Evolutionary conservation across 495 filamentous ascomycete genomes (phyloP), one percentile per base, ranked within the genome.

Genomic region (Geoglossum glabrum): DNA sequence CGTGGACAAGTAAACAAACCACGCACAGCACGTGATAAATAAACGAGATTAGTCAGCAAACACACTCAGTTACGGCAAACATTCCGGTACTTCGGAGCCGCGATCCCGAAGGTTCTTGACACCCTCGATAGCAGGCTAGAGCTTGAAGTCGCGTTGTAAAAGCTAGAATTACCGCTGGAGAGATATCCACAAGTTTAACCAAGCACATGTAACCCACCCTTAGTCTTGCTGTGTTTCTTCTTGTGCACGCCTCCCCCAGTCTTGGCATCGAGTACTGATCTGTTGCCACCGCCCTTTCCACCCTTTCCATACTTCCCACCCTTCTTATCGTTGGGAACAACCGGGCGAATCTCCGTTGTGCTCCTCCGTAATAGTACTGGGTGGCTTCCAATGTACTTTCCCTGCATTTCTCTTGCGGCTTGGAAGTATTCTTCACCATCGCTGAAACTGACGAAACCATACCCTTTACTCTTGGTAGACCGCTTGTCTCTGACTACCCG

Each of bases 321-420:
- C 57, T 68, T 71, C 60, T 71, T 69, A 31, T 72, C 67, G 38
- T 68, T 66, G n/a, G 69, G 62, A 17, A 74, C 72, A 25, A 78
- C 74, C 17, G 85, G 80, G 62, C 84, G 85, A 65, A 97, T 83
- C 71, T 97, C 90, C 27, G 93, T 95, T 51, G 82, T 95, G 64
- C 85, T 86, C 64, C 89, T 82, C 68, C 84, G 81, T 59, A 97
- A 73, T 46, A 86, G 72, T 9, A 98, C 81, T 0, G 92, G 92
- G 69, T 97, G 92, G 64, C 87, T 94, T 40, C 93, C 92, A 68
- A 98, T 97, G 67, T 98, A 98, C 73, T 98, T 97, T 50, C 90
- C 89, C 67, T 96, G 83, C 93, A 98, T 98, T 70, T 97, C 93
- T 71, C 89, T 84, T 61, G 86, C 90, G 0, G 92, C 90, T 57